phyloP scores from a whole-genome alignment of 2,329 filamentous ascomycete species.

The Pseudogymnoascus sp. region DNA sequence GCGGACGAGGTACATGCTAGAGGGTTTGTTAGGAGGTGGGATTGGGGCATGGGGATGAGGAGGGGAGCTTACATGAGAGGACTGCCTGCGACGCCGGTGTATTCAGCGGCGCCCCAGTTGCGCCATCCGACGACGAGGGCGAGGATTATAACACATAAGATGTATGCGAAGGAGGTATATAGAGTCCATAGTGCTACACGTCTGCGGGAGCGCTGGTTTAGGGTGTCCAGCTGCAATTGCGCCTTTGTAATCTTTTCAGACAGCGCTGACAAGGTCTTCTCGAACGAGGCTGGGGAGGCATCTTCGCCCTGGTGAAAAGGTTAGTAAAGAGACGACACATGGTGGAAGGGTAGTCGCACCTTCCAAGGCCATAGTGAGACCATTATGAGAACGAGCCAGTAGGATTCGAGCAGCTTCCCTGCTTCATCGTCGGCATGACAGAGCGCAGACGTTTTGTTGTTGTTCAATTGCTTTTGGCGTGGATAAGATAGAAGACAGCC shows the following conservation, averaged over 20 bases:
- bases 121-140: constrained; percentile 77
- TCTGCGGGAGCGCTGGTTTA: constrained; percentile 65
- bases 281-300: constrained; percentile 82
- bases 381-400: constrained; percentile 41
- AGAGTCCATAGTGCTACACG: constrained; percentile 81
- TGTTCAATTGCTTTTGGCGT: not conserved
- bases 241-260: constrained; percentile 73
- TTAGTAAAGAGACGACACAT: not conserved
- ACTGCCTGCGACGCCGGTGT: constrained; percentile 66
- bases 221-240: constrained; percentile 62
- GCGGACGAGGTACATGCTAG: constrained; percentile 72
- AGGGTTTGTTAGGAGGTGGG: constrained; percentile 12
- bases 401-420: constrained; percentile 7
- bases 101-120: constrained; percentile 69
- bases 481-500: not conserved
- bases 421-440: constrained; percentile 11
- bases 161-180: constrained; percentile 83
- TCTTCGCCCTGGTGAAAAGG: constrained; percentile 52
- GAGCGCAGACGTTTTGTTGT: constrained; percentile 8
- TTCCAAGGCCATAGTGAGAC: constrained; percentile 82
- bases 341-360: constrained; percentile 37
- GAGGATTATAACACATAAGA: constrained; percentile 75
- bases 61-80: constrained; percentile 59
- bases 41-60: not conserved
- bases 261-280: constrained; percentile 77